Base-by-base conservation (phyloP, 2,329 filamentous ascomycete genomes). In the Ophiosphaerella narmari region DNA sequence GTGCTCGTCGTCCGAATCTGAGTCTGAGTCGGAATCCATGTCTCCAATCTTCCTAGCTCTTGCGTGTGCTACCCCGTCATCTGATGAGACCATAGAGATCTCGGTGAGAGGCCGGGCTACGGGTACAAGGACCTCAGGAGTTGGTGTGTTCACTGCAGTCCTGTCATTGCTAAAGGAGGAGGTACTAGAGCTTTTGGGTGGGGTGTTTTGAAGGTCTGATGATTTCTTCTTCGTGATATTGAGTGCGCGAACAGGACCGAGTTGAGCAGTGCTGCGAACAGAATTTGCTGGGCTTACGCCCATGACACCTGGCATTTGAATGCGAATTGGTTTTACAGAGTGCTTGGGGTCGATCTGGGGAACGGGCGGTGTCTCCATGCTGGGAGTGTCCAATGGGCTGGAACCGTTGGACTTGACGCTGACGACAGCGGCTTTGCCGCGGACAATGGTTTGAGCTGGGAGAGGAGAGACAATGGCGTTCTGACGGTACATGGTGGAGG, bases 401-500 rank as follows among this genome's bases (percentile, higher is more conserved):
- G 78, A 80, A 16, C 81, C 82, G 48, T 75, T 80, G 6, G 89
- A 88, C 74, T 91, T 94, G 59, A 99, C 91, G 65, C 90, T 96
- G 70, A 99, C 91, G 68, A 97, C 87, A 32, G 91, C 92, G 8
- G 94, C 91, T 75, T 94, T 95, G 57, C 89, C 89, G 53, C 91
- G 86, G 69, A 93, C 89, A 50, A 90, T 89, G 44, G 91, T 94
- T 66, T 94, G 91, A 0, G 91, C 91, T 1, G 92, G 88, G 48
- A 87, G 77, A 2, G 79, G 89, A 69, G 80, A 91, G 62, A 96
- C 85, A 44, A 96, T 86, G 13, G 90, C 91, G 66, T 95, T 91
- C 77, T 92, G 93, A 59, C 91, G 89, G 70, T 97, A 97, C 45
- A 96, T 91, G 16, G 93, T 97, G 1, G 92, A 96, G 3, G 91